phyloP scores from a whole-genome alignment of 495 filamentous ascomycete species.

The Penicillium steckii region DNA sequence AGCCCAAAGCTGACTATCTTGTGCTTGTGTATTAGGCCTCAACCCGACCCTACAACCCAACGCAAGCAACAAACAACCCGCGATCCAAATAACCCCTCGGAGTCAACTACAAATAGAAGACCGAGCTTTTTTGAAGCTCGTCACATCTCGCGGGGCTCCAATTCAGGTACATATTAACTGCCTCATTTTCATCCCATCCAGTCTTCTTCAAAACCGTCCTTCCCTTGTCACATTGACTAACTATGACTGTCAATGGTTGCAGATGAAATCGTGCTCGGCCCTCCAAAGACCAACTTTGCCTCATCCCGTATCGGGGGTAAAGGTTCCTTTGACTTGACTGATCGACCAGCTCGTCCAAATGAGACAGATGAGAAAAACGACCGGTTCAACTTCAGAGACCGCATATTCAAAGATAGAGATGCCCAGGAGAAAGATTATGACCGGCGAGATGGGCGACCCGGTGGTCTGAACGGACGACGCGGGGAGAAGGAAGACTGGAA shows the following conservation, averaged over 20 bases:
- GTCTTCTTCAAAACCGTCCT: not conserved
- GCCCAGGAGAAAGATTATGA: constrained; percentile 42
- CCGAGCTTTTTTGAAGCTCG: constrained; percentile 58
- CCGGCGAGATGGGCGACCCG: constrained; percentile 39
- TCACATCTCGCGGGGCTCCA: constrained; percentile 62
- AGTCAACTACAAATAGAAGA: constrained; percentile 49
- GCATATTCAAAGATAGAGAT: constrained; percentile 49
- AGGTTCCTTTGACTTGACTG: constrained; percentile 52
- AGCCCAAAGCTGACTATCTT: constrained; percentile 24
- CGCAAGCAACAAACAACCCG: constrained; percentile 44
- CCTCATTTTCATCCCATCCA: constrained; percentile 6
- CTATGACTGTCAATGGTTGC: constrained; percentile 37
- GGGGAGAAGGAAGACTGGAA: constrained; percentile 61
- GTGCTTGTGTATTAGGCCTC: constrained; percentile 31
- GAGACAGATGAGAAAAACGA: constrained; percentile 57
- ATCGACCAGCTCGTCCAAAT: constrained; percentile 39
- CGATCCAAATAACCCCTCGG: constrained; percentile 41
- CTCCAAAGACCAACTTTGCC: constrained; percentile 82
- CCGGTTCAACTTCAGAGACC: constrained; percentile 61
- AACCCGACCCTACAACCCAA: constrained; percentile 47
- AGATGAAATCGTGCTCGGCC: constrained; percentile 87
- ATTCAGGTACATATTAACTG: constrained; percentile 43
- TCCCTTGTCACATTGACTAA: constrained; percentile 19
- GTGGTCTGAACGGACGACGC: constrained; percentile 41
- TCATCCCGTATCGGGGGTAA: constrained; percentile 64